A percentile compares a stretch with the other conserved stretches of the same genome.
Conservation (phyloP, 140 eudicot species). For the Bidens hawaiensis region DNA sequence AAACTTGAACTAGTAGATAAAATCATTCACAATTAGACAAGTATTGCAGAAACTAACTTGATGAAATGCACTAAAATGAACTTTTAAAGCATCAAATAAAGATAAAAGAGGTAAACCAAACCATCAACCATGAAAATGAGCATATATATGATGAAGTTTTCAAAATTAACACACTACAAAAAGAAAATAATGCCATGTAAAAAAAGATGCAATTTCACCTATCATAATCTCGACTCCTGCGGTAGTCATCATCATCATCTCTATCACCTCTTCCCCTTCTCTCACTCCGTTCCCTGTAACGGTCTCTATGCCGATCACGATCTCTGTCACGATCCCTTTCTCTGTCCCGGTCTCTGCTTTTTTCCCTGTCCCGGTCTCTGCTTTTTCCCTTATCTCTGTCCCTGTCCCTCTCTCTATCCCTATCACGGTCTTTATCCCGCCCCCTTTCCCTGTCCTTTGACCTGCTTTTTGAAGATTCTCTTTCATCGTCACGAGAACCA, state of each 20-base stretch:
- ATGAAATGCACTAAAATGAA: background rate
- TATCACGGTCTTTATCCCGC: constrained; percentile 35
- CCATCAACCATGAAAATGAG: background rate
- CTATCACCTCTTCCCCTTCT: no score
- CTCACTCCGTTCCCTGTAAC: no score
- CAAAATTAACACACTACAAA: background rate
- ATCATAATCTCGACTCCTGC: constrained; percentile 61
- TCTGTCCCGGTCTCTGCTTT: constrained; percentile 38
- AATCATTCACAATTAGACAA: background rate
- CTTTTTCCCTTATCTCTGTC: constrained; percentile 40
- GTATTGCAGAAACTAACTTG: background rate
- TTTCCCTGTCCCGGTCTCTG: constrained; percentile 48
- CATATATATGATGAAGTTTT: background rate
- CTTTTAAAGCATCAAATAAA: background rate
- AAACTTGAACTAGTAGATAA: background rate
- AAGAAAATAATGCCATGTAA: background rate
- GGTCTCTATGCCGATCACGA: no score
- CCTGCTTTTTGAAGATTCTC: no score
- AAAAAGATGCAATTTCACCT: constrained; percentile 26
- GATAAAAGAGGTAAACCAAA: background rate
- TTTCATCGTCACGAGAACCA: constrained; percentile 53
- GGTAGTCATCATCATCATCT: constrained; percentile 68
- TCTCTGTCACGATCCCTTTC: no score
- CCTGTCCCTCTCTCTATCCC: constrained; percentile 38
- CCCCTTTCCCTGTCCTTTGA: no score